These are phyloP conservation scores for Chenopodium album DNA, from an alignment of 148 eudicot species.

Conservation along the genomic window DNA sequence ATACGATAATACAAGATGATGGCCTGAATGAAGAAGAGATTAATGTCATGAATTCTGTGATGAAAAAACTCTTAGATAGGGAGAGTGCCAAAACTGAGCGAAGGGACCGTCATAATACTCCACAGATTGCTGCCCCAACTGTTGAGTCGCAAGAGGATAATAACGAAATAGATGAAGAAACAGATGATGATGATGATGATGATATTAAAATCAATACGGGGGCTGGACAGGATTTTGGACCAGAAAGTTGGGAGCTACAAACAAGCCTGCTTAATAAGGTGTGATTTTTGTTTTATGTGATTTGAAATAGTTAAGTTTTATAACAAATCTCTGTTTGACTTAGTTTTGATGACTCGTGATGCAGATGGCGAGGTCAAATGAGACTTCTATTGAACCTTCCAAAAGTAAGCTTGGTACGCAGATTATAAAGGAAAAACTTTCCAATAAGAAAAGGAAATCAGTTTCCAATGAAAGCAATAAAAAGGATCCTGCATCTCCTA, in stretches of 20 bases:
- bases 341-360: conserved; percentile 14
- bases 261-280: conserved; percentile 43
- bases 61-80: conserved; percentile 54
- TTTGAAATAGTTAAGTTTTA: background rate
- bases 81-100: conserved; percentile 27
- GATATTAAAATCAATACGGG: conserved; percentile 63
- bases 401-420: conserved; percentile 25
- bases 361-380: conserved; percentile 36
- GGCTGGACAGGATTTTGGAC: conserved; percentile 28
- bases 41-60: conserved; percentile 69
- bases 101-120: conserved; percentile 9
- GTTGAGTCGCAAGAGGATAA: conserved; percentile 25
- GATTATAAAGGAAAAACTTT: conserved; percentile 25
- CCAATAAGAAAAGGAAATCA: conserved; percentile 54
- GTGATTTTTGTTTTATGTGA: background rate
- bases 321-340: background rate
- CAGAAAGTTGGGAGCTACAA: conserved; percentile 34
- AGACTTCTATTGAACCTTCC: conserved; percentile 25
- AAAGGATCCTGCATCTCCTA: conserved; percentile 21
- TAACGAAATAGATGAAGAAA: conserved; percentile 24
- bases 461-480: conserved; percentile 25
- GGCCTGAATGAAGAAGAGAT: conserved; percentile 78
- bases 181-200: conserved; percentile 64
- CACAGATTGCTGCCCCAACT: conserved; percentile 12
- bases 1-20: conserved; percentile 38